These are phyloP conservation scores for Tremella fuciformis DNA, from an alignment of 768 basidiomycete genomes.

Conservation along the genomic window DNA sequence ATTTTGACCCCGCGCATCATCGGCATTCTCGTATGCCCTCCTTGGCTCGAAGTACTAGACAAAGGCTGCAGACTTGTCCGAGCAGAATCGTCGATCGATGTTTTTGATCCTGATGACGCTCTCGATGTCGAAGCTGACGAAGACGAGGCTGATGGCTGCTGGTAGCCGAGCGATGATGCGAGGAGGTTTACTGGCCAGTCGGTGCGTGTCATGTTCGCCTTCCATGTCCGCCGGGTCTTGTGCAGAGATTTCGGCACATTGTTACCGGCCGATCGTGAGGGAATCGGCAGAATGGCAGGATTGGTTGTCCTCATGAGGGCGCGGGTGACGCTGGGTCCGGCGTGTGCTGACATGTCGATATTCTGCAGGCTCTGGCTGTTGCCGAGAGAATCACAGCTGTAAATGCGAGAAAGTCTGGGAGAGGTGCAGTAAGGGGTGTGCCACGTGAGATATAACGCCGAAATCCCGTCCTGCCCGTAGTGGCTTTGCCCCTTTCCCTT, in stretches of 20 bases:
- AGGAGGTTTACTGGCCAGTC: slow-evolving; percentile 33
- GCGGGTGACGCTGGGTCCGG: slow-evolving; percentile 1
- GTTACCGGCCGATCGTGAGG: slow-evolving; percentile 41
- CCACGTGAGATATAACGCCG: slow-evolving; percentile 4
- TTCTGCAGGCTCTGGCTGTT: too few species aligned
- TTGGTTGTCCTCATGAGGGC: slow-evolving; percentile 23
- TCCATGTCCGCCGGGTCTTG: slow-evolving; percentile 46
- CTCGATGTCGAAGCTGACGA: background rate
- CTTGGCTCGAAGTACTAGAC: too few species aligned
- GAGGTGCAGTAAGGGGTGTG: background rate
- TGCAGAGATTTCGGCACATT: slow-evolving; percentile 51
- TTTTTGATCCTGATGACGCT: background rate
- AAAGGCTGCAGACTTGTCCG: background rate
- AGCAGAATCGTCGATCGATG: too few species aligned
- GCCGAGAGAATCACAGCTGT: background rate
- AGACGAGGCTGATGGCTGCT: background rate
- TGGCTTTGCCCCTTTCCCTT: too few species aligned
- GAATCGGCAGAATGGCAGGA: slow-evolving; percentile 45
- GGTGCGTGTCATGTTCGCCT: slow-evolving; percentile 38
- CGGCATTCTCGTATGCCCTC: background rate
- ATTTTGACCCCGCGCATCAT: slow-evolving; percentile 45
- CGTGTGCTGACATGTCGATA: background rate
- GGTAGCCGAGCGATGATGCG: background rate
- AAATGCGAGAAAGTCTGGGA: background rate
- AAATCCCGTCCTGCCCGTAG: too few species aligned